These are phyloP conservation scores for Artemisia tridentata DNA, from an alignment of 129 eudicot genomes.

Conservation along the genomic window DNA sequence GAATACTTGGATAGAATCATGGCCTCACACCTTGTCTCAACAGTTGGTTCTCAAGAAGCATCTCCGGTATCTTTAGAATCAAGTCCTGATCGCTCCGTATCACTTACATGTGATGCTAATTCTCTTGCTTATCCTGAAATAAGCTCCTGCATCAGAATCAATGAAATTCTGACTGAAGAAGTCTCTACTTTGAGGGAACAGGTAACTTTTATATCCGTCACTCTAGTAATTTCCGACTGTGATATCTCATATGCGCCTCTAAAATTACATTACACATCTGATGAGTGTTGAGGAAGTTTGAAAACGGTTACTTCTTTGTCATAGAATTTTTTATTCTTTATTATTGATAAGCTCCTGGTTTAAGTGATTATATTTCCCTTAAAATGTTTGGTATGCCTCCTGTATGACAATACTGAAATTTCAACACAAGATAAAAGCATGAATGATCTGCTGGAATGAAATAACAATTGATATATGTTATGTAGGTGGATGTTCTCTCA, in stretches of 20 bases:
- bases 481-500: constrained; percentile 47
- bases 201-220: not conserved
- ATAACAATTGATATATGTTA: not conserved
- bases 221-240: too few species aligned
- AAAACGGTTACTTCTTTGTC: too few species aligned
- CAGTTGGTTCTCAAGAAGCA: constrained; percentile 40
- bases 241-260: too few species aligned
- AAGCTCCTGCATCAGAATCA: constrained; percentile 29
- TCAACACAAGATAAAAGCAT: not conserved
- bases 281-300: too few species aligned
- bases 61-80: constrained; percentile 49
- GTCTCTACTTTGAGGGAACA: constrained; percentile 47
- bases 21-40: not conserved
- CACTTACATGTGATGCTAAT: constrained; percentile 32
- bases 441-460: not conserved
- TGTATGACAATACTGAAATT: not conserved
- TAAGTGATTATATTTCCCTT: not conserved
- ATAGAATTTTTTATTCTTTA: too few species aligned
- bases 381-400: not conserved
- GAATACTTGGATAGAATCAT: constrained; percentile 14
- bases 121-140: constrained; percentile 35
- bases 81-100: constrained; percentile 40
- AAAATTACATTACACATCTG: too few species aligned
- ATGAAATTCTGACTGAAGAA: constrained; percentile 41
- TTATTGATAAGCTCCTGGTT: too few species aligned